Conservation (phyloP, 495 filamentous ascomycete species). For the Aspergillus saccharolyticus region DNA sequence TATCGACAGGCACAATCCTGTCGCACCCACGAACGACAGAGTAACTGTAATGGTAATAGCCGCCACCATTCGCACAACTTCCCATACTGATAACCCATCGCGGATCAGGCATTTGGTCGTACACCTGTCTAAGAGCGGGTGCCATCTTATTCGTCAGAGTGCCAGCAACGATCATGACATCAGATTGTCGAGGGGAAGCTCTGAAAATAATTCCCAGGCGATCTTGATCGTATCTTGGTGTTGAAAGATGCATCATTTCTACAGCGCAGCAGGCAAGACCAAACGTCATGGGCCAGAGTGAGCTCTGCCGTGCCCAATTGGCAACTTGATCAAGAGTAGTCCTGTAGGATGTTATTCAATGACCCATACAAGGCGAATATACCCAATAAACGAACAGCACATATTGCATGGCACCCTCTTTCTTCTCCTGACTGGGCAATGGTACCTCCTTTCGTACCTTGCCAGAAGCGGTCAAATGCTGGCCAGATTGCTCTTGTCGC, state of each 20-base stretch:
- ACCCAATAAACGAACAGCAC: conserved; percentile 65
- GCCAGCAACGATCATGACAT: conserved; percentile 97
- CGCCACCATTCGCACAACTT: conserved; percentile 90
- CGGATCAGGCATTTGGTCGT: conserved; percentile 97
- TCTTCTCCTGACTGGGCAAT: conserved; percentile 84
- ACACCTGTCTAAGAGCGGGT: conserved; percentile 87
- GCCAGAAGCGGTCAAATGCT: conserved; percentile 42
- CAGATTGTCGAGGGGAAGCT: conserved; percentile 88
- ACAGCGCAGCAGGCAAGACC: conserved; percentile 94
- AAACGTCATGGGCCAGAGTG: conserved; percentile 97
- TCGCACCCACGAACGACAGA: conserved; percentile 88
- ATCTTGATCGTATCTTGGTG: conserved; percentile 95
- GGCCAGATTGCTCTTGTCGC: conserved; percentile 37
- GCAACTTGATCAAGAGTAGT: conserved; percentile 87
- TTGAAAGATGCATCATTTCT: conserved; percentile 98
- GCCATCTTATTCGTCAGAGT: conserved; percentile 99
- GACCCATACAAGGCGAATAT: background rate
- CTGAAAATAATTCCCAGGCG: conserved; percentile 95
- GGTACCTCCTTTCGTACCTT: conserved; percentile 69
- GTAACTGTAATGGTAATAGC: conserved; percentile 97
- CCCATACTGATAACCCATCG: conserved; percentile 96
- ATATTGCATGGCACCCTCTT: conserved; percentile 95
- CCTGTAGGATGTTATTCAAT: conserved; percentile 36
- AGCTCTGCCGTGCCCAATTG: conserved; percentile 93
- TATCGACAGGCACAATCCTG: conserved; percentile 89